These are phyloP conservation scores for Malus hybrid DNA, from an alignment of 331 rosid species.

Conservation along the genomic window DNA sequence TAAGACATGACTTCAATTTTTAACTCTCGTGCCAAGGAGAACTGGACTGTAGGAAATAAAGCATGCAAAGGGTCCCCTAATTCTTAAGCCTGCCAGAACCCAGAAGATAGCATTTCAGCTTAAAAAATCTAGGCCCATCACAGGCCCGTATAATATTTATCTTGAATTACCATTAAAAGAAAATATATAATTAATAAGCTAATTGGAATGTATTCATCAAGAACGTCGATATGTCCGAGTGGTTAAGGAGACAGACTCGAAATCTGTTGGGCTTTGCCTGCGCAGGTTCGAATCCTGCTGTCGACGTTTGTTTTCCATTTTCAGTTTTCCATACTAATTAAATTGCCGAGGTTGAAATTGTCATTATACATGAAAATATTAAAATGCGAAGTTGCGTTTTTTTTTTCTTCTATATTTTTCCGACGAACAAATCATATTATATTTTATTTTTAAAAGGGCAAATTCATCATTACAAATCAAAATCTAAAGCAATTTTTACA, in stretches of 20 bases:
- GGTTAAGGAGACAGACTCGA: slow-evolving; percentile 78
- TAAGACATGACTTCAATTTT: no score
- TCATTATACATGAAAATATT: no score
- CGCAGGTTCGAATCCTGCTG: slow-evolving; percentile 79
- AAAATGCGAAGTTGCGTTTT: no score
- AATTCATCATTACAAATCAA: slow-evolving; percentile 6
- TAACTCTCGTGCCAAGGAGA: background rate
- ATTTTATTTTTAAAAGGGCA: background rate
- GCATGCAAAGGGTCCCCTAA: background rate
- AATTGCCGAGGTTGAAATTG: no score
- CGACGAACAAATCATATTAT: no score
- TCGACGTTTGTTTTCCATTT: slow-evolving; percentile 19
- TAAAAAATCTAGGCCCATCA: background rate
- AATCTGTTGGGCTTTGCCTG: slow-evolving; percentile 73
- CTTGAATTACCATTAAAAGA: no score
- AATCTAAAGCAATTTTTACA: background rate
- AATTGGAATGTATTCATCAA: fast-evolving
- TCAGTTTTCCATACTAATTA: no score
- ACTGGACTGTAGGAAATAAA: background rate
- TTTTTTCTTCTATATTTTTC: no score
- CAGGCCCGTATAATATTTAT: background rate
- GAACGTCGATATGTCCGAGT: slow-evolving; percentile 57
- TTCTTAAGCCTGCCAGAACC: background rate
- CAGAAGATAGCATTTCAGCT: background rate
- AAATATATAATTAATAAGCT: background rate